Evolutionary conservation across 768 basidiomycete genomes (phyloP).

Genomic region (Candolleomyces aberdarensis): DNA sequence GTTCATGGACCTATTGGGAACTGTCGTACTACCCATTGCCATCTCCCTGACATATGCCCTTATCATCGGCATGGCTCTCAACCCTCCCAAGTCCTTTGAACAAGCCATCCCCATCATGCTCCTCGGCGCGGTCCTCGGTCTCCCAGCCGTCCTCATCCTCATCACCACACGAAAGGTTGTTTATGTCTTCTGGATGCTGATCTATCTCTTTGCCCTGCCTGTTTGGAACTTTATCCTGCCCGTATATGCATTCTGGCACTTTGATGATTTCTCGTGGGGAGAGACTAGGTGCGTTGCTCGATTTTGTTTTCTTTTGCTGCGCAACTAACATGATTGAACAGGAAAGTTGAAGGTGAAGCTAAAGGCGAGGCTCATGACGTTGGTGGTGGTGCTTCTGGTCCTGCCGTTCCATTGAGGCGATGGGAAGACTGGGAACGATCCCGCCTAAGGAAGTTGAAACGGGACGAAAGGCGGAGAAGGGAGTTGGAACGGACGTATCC

Average conservation of each 20-base stretch:
- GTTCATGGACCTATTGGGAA: conserved; percentile 93
- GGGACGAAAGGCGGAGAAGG: conserved; percentile 77
- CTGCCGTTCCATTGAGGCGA: conserved; percentile 84
- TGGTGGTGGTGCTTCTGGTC: conserved; percentile 50
- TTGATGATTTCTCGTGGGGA: conserved; percentile 99
- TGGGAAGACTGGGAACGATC: conserved; percentile 99
- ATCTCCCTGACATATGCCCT: conserved; percentile 88
- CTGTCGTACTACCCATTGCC: conserved; percentile 90
- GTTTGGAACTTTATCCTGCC: conserved; percentile 96
- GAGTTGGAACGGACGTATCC: conserved; percentile 82
- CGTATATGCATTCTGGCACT: conserved; percentile 98
- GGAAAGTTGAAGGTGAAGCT: conserved; percentile 92
- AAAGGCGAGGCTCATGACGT: conserved; percentile 78
- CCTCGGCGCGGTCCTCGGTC: conserved; percentile 85
- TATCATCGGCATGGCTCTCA: conserved; percentile 74
- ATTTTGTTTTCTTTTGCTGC: not conserved
- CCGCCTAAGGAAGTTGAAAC: conserved; percentile 82
- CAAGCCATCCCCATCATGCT: conserved; percentile 93
- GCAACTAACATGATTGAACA: conserved; percentile 30
- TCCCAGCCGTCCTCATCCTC: conserved; percentile 89
- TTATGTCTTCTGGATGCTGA: conserved; percentile 97
- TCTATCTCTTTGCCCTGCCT: conserved; percentile 89
- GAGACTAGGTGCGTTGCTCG: conserved; percentile 75
- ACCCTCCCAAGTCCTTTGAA: conserved; percentile 81
- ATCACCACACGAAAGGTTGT: conserved; percentile 93